A percentile compares a stretch with the other conserved stretches of the same genome.
phyloP scores from a whole-genome alignment of 169 alveolate species.

The Eimeria maxima region DNA sequence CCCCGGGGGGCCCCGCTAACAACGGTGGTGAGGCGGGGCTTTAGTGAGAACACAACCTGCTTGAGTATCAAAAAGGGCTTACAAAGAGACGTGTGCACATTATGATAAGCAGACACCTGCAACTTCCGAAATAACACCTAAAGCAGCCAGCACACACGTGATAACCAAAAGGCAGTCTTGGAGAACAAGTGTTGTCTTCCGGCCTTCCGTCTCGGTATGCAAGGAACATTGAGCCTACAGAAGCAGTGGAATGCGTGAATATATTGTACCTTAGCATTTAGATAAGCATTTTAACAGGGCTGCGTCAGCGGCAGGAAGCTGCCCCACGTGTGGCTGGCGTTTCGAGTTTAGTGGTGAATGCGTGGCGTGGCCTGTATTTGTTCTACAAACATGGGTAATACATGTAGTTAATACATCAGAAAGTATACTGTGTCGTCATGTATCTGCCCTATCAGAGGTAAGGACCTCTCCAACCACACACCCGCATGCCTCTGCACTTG shows the following conservation, averaged over 20 bases:
- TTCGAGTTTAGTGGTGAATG: neutral
- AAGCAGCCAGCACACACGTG: neutral
- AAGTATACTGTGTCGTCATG: neutral
- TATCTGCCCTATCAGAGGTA: neutral
- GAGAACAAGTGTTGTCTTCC: neutral
- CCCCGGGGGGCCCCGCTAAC: constrained; percentile 52
- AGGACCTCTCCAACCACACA: neutral
- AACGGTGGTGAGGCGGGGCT: constrained; percentile 59
- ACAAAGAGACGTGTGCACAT: neutral
- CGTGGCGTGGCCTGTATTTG: neutral
- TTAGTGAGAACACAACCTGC: neutral
- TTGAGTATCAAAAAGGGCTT: neutral
- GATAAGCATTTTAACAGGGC: neutral
- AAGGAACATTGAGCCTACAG: neutral
- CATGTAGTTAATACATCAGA: neutral
- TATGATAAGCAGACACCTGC: neutral
- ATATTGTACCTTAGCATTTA: neutral
- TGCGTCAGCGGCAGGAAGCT: neutral
- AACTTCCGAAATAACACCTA: neutral
- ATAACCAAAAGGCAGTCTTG: neutral
- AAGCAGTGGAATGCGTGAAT: neutral
- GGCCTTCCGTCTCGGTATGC: neutral
- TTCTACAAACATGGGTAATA: neutral
- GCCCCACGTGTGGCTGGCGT: neutral
- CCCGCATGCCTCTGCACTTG: neutral